Evolutionary conservation across 2,329 filamentous ascomycete species (phyloP).

Genomic region (Ophiocordyceps camponoti-saundersi): DNA sequence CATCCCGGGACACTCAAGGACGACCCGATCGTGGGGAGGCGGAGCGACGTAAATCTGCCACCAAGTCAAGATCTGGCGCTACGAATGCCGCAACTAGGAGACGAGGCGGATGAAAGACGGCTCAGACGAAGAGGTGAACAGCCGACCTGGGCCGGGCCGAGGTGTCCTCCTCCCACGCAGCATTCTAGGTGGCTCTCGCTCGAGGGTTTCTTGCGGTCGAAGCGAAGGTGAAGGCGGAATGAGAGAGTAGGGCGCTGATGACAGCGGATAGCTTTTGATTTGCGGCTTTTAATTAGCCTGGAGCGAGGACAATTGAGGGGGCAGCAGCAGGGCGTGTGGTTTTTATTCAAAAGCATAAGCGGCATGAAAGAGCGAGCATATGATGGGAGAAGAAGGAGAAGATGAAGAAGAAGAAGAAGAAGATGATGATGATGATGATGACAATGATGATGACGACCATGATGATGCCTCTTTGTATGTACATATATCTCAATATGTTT

Average conservation of each 20-base stretch:
- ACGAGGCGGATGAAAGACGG: conserved; percentile 1
- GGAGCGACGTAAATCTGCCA: conserved; percentile 12
- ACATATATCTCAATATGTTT: too few relatives aligned
- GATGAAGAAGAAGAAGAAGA: neutral
- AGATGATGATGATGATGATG: neutral
- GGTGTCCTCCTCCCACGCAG: neutral
- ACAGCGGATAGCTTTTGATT: neutral
- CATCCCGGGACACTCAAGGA: conserved; percentile 22
- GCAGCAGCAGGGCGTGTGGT: too few relatives aligned
- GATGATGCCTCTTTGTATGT: too few relatives aligned
- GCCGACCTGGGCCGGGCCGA: too few relatives aligned
- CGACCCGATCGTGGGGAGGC: conserved; percentile 17
- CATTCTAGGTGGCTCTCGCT: neutral
- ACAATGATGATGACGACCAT: neutral
- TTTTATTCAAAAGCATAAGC: neutral
- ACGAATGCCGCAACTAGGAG: conserved; percentile 10
- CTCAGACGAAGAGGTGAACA: neutral
- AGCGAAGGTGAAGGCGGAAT: neutral
- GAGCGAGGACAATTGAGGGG: neutral
- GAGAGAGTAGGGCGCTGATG: too few relatives aligned
- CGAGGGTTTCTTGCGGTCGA: neutral
- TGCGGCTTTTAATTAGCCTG: neutral
- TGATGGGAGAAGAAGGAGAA: neutral
- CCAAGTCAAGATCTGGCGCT: conserved; percentile 22
- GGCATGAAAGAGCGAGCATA: neutral